Base-by-base conservation (phyloP, 177 flowering plant species). In the Telopea speciosissima region DNA sequence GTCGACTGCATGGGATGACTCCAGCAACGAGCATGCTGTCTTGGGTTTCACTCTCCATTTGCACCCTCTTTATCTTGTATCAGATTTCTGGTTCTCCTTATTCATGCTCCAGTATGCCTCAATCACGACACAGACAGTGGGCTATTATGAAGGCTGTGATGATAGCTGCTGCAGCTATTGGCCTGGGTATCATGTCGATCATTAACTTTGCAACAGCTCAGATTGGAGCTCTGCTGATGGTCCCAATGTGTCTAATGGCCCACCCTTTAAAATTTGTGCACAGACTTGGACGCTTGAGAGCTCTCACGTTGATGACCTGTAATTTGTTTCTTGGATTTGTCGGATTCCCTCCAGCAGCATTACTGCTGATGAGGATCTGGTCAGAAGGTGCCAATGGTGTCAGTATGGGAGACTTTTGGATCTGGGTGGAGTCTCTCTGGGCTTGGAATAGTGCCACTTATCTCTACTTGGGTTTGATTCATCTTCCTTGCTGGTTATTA, bases 401-500 rank as follows among this genome's bases (percentile, higher is more conserved):
- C 59, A 71, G 68, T 72, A 24, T 85, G 17, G 92, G 89, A 24
- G 90, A 88, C 23, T 88, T 90, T 78, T 90, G 97, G 97, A 83
- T 22, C 31, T 90, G 97, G 97, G 78, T 81, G 14, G 97, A 89
- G 78, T 82, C 91, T 52, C 89, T 92, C 36, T 90, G 97, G 97
- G 81, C 79, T 24, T 90, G 96, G 97, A 90, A 85, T 70, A 89
- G 99, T 79, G 99, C 97, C 21, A 92, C 97, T 63, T 95, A 92
- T 76, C 87, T 95, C 17, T 95, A 85, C 71, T 73, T 89, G 40
- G 77, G 83, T 73, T 76, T 90, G 83, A 86, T 87, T 68, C 92
- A 90, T 78, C 86, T 92, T 62, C 99, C 97, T 64, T 92, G 92
- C 78, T 94, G 97, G 99, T 85, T 80, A 49, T 44, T 80, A 40